A percentile compares a stretch with the other conserved stretches of the same genome.
Evolutionary conservation across 2,329 filamentous ascomycete species (phyloP).

Genomic region (Teratosphaeria epicoccoides): DNA sequence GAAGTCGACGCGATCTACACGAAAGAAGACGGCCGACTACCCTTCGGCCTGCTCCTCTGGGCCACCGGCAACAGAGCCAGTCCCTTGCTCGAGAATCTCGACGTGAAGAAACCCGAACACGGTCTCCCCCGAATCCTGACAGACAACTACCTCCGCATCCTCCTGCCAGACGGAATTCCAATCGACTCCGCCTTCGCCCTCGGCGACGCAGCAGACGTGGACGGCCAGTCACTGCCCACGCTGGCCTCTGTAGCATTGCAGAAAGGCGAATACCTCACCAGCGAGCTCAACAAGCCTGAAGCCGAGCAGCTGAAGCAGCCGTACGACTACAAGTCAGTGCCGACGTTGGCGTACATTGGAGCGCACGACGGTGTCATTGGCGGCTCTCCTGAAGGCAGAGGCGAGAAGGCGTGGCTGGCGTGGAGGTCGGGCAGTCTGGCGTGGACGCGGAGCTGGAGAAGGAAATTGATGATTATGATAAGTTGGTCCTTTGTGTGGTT

Average conservation of each 20-base stretch:
- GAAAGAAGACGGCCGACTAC: slow-evolving; percentile 26
- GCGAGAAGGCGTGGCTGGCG: slow-evolving; percentile 33
- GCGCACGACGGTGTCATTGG: slow-evolving; percentile 33
- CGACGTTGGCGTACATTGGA: slow-evolving; percentile 33
- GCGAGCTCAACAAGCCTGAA: slow-evolving; percentile 18
- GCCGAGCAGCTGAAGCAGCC: slow-evolving; percentile 8
- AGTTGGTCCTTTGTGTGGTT: slow-evolving; percentile 22
- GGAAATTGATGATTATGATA: slow-evolving; percentile 22
- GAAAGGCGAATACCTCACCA: slow-evolving; percentile 28
- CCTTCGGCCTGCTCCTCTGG: slow-evolving; percentile 31
- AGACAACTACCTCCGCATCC: slow-evolving; percentile 23
- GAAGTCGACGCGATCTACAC: slow-evolving; percentile 26
- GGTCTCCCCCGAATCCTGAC: slow-evolving; percentile 28
- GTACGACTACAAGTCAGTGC: slow-evolving; percentile 31
- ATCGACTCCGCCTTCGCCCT: slow-evolving; percentile 26
- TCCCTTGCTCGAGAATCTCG: slow-evolving; percentile 24
- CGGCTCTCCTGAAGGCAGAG: slow-evolving; percentile 32
- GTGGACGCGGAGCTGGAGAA: slow-evolving; percentile 23
- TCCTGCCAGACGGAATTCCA: slow-evolving; percentile 13
- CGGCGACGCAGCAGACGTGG: slow-evolving; percentile 32
- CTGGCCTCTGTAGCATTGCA: slow-evolving; percentile 31
- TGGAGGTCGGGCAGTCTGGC: slow-evolving; percentile 30
- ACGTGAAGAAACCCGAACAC: slow-evolving; percentile 23
- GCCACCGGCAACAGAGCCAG: slow-evolving; percentile 30
- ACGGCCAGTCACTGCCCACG: slow-evolving; percentile 26